Evolutionary conservation across 306 rosid species (phyloP), one percentile per base, ranked within the genome.

Genomic region (Ormosia emarginata): DNA sequence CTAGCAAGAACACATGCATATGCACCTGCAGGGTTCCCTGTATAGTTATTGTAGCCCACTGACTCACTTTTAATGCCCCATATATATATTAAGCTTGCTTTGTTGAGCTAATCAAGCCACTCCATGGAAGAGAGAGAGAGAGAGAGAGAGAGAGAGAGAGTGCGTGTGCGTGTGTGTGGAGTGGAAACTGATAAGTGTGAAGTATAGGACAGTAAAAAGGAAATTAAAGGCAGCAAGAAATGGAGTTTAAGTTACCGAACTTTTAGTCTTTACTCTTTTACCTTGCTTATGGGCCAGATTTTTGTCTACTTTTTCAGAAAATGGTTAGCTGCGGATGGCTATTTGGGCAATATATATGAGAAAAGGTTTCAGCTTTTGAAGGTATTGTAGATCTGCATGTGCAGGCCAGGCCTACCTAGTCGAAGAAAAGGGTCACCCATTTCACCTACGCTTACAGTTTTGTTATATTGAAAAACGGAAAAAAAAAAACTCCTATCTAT

Each of bases 321-420:
- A 43, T 67, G 32, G 65, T n/a, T 4, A 24, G 75, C 64, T 36
- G 46, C 11, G 7, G 46, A 36, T 77, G 74, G 66, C 67, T 78
- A 66, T 50, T 50, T 50, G 53, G 67, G 65, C 14, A 58, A 41
- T 43, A 30, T 11, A 2, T 11, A 39, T 24, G n/a, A 37, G 34
- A 36, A 78, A 78, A 39, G 6, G 3, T 47, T 59, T 75, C 79
- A 63, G 79, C 84, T 63, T 74, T 81, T 81, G 72, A 66, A 50
- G 47, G 39, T 37, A 81, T 47, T 11, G 59, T 53, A 39, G 15
- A 62, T 62, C 55, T 72, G 66, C 66, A 72, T 65, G 49, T 70
- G 77, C 9, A 71, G 43, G 33, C 39, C 41, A 80, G 74, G 50
- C 71, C 70, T 75, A 74, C 32, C 76, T 75, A 62, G 44, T 43